These are phyloP conservation scores for Rostrohypoxylon terebratum DNA, from an alignment of 495 filamentous ascomycete genomes.

Conservation along the genomic window DNA sequence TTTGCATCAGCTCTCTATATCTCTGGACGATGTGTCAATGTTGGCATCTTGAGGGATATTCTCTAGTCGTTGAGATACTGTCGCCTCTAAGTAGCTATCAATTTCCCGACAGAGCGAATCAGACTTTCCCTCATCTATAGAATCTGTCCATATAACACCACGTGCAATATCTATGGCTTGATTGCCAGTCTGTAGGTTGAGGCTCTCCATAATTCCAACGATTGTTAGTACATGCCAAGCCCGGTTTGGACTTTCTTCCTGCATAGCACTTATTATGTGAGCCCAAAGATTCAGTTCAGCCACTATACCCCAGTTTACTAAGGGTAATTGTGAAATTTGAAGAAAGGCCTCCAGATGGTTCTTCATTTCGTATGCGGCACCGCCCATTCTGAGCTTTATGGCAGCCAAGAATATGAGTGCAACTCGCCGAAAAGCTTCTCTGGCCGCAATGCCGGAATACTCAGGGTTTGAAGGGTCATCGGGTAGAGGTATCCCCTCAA, in stretches of 20 bases:
- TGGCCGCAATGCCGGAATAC: conserved; percentile 41
- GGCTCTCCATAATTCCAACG: conserved; percentile 42
- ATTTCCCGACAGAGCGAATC: conserved; percentile 39
- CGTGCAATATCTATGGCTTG: conserved; percentile 42
- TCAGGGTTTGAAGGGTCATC: conserved; percentile 20
- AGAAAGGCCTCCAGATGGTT: conserved; percentile 45
- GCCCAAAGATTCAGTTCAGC: conserved; percentile 50
- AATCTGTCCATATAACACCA: conserved; percentile 46
- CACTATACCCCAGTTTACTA: conserved; percentile 41
- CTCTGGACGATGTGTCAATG: not conserved
- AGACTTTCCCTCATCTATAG: conserved; percentile 38
- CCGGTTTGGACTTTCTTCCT: conserved; percentile 37
- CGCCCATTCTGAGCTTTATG: conserved; percentile 38
- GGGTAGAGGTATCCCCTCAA: conserved; percentile 41
- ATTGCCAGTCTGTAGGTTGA: conserved; percentile 29
- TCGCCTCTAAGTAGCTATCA: conserved; percentile 34
- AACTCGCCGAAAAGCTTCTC: conserved; percentile 43
- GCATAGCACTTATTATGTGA: conserved; percentile 39
- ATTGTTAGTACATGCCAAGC: conserved; percentile 46
- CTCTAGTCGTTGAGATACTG: not conserved
- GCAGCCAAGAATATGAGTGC: conserved; percentile 44
- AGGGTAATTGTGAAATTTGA: conserved; percentile 43
- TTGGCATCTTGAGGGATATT: conserved; percentile 1
- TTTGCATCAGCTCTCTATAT: not conserved
- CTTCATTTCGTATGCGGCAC: conserved; percentile 26